These are phyloP conservation scores for Closterium sp. DNA, from an alignment of 139 green algal genomes.

Conservation along the genomic window DNA sequence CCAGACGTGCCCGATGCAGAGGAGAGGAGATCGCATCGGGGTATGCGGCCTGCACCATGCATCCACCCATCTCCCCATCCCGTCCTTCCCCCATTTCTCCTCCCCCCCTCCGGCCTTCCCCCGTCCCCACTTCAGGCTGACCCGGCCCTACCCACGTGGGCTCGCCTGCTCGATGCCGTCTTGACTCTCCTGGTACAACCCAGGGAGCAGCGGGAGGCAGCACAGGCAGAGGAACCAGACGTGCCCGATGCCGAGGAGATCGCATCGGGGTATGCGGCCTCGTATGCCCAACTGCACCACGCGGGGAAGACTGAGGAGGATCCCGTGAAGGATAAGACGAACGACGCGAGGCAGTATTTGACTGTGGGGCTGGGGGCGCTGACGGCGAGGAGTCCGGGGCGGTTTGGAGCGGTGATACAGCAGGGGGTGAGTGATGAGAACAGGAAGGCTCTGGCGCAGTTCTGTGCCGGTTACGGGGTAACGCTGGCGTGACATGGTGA, in stretches of 20 bases:
- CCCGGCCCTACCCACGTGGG: too few relatives aligned
- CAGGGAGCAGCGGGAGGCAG: conserved; percentile 14
- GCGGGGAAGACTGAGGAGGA: conserved; percentile 64
- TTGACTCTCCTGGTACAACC: conserved; percentile 60
- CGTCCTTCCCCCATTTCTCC: too few relatives aligned
- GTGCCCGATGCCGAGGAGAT: conserved; percentile 25
- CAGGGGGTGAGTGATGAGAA: not conserved
- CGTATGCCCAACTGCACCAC: conserved; percentile 75
- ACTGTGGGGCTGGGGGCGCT: conserved; percentile 48
- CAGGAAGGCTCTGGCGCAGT: conserved; percentile 11
- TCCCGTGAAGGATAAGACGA: conserved; percentile 52
- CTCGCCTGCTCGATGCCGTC: conserved; percentile 63
- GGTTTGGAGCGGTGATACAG: conserved; percentile 9
- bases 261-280: conserved; percentile 49
- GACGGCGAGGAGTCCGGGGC: not conserved
- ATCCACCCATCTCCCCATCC: too few relatives aligned
- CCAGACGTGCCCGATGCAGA: conserved; percentile 8
- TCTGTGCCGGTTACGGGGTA: conserved; percentile 21
- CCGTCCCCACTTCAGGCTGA: too few relatives aligned
- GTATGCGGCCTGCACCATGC: conserved; percentile 53
- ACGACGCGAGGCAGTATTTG: conserved; percentile 54
- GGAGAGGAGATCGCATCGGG: conserved; percentile 41
- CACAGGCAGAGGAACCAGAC: not conserved
- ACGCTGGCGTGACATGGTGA: conserved; percentile 7
- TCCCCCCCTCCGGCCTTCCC: too few relatives aligned